Evolutionary conservation across 257 asterid species (phyloP), one percentile per base, ranked within the genome.

Genomic region (Nicotiana noctiflora): DNA sequence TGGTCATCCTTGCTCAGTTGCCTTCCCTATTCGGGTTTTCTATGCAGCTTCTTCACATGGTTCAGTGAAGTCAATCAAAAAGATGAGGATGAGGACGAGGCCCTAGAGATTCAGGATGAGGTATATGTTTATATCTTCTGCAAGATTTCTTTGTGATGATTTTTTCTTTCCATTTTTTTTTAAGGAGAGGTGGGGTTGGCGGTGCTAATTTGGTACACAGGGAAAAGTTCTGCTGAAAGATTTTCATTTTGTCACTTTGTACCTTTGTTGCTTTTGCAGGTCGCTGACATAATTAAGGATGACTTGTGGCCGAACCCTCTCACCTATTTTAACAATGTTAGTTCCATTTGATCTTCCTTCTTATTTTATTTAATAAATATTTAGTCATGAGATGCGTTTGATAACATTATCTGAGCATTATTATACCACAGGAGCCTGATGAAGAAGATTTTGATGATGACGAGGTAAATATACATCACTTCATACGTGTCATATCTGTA

Each of bases 31-130:
- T 56, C 11, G 62, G 60, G 62, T 18, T 18, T 56, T 56, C 62
- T 56, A n/a, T 89, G 90, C 97, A 94, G 98, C 92, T 94, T 94
- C 91, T 94, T 94, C 81, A 77, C 89, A 77, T 92, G 97, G 98
- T 94, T 94, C 82, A 82, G 52, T 62, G 97, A 90, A 52, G 81
- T 83, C 80, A 88, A 86, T 82, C 88, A 86, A 64, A 89, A 86
- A 77, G 97, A 90, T 51, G 93, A 91, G 62, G 94, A 91, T 46
- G 31, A 91, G 61, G 94, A 85, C 81, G 98, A 92, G 85, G 60
- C 60, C 1, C 9, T 53, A 4, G 60, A 53, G 60, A 84, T 94
- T 87, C 97, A 91, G 27, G 98, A 92, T 74, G 97, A 92, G 97
- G 98, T 94, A 86, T 84, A 56, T 18, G 62, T 6, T 56, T n/a